Evolutionary conservation across 2,329 filamentous ascomycete species (phyloP).

Genomic region (Atkinsonella hypoxylon): DNA sequence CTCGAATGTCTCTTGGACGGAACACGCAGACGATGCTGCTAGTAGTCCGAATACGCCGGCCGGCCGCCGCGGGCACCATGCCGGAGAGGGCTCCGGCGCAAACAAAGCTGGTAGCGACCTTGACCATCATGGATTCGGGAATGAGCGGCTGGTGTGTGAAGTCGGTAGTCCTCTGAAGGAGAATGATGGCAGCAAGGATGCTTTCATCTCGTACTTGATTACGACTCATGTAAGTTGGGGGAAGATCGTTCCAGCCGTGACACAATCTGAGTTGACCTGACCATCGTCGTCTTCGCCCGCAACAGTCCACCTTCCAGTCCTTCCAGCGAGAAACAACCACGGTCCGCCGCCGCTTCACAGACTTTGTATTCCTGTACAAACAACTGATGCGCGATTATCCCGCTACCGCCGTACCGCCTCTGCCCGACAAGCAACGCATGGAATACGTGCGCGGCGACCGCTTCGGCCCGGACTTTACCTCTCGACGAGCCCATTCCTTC

Average conservation of each 20-base stretch:
- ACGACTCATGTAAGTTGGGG: slow-evolving; percentile 61
- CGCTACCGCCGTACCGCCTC: slow-evolving; percentile 81
- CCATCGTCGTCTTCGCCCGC: not conserved
- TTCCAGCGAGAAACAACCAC: slow-evolving; percentile 73
- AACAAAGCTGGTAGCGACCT: slow-evolving; percentile 29
- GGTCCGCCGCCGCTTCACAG: slow-evolving; percentile 86
- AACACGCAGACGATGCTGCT: slow-evolving; percentile 34
- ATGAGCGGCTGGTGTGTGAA: slow-evolving; percentile 69
- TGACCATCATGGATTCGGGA: slow-evolving; percentile 52
- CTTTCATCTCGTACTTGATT: slow-evolving; percentile 90
- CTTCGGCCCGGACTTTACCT: slow-evolving; percentile 87
- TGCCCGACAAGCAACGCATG: slow-evolving; percentile 99
- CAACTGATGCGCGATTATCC: slow-evolving; percentile 78
- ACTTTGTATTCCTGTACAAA: slow-evolving; percentile 95
- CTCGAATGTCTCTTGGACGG: slow-evolving; percentile 70
- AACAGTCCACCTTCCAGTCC: slow-evolving; percentile 80
- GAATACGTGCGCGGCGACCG: slow-evolving; percentile 94
- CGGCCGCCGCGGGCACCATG: slow-evolving; percentile 18
- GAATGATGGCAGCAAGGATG: slow-evolving; percentile 91
- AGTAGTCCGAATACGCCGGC: slow-evolving; percentile 9
- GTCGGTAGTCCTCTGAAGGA: slow-evolving; percentile 84
- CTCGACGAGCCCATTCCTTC: slow-evolving; percentile 76
- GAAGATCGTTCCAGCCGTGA: not conserved
- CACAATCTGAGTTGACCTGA: not conserved
- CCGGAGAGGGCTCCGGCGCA: slow-evolving; percentile 32